A percentile compares a stretch with the other conserved stretches of the same genome.
Evolutionary conservation across 805 yeast genomes (phyloP).

Genomic region (Cyberlindnera veronae): DNA sequence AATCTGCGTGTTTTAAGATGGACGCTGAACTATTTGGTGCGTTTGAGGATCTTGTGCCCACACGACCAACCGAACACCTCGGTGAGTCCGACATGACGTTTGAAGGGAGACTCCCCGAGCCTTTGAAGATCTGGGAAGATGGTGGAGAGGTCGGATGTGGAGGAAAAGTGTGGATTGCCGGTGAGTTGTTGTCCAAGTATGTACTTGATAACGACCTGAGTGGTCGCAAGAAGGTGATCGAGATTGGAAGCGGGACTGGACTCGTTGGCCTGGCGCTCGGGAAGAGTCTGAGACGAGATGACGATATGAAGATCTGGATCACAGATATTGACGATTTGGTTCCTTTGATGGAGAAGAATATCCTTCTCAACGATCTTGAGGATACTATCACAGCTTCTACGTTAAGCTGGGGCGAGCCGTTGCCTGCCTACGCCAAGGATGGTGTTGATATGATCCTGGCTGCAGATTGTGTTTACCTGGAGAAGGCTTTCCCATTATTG

Average conservation of each 20-base stretch:
- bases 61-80: constrained; percentile 32
- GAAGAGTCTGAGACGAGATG: constrained; percentile 17
- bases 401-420: constrained; percentile 42
- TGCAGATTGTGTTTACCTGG: constrained; percentile 59
- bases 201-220: constrained; percentile 28
- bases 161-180: constrained; percentile 63
- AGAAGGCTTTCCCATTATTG: constrained; percentile 49
- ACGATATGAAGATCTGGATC: constrained; percentile 36
- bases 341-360: constrained; percentile 44
- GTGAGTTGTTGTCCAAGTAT: constrained; percentile 49
- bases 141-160: constrained; percentile 62
- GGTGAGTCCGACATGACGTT: constrained; percentile 38
- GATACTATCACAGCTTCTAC: constrained; percentile 38
- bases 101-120: constrained; percentile 34
- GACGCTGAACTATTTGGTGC: constrained; percentile 7
- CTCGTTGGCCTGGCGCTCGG: constrained; percentile 44
- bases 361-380: constrained; percentile 36
- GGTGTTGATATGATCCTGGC: constrained; percentile 47
- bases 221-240: constrained; percentile 36
- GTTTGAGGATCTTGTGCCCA: constrained; percentile 32
- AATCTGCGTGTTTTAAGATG: too few relatives aligned
- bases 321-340: constrained; percentile 49
- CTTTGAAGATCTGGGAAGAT: constrained; percentile 45
- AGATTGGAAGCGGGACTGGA: constrained; percentile 60
- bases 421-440: constrained; percentile 34